Evolutionary conservation across 192 early-diverging fungal genomes (phyloP).

Genomic region (Chytriomyces sp.): DNA sequence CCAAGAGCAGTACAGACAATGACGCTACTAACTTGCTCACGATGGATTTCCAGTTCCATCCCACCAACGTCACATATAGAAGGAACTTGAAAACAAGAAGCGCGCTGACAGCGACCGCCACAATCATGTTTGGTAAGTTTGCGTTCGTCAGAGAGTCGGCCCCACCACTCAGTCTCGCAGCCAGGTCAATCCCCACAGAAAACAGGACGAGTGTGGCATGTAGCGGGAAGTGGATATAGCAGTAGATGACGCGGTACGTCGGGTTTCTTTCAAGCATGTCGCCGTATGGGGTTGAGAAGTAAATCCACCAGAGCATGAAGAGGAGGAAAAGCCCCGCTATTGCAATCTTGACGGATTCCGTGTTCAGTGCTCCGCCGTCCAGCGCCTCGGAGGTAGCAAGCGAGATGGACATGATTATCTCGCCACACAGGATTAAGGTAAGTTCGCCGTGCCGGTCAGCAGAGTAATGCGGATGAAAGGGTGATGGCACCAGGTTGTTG

Average conservation of each 20-base stretch:
- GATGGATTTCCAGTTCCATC: neutral
- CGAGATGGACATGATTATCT: neutral
- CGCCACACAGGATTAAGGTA: neutral
- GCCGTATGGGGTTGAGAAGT: slow-evolving; percentile 2
- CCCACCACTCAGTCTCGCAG: neutral
- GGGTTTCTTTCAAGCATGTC: neutral
- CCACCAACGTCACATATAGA: neutral
- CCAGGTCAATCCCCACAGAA: neutral
- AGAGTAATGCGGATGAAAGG: slow-evolving; percentile 10
- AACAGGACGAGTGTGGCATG: slow-evolving; percentile 1
- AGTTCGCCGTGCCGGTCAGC: neutral
- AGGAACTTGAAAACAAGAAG: neutral
- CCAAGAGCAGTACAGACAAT: neutral
- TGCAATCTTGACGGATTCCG: neutral
- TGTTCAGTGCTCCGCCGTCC: neutral
- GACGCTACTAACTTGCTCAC: neutral
- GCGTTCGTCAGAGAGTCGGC: neutral
- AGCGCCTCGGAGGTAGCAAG: neutral
- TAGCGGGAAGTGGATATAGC: neutral
- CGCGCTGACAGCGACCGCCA: neutral
- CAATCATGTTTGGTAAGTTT: neutral
- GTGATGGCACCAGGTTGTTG: neutral
- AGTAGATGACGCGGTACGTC: neutral
- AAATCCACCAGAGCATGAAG: slow-evolving; percentile 19
- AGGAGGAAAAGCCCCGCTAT: neutral